phyloP scores from a whole-genome alignment of 2,329 filamentous ascomycete species.

The Pseudogymnoascus sp. region DNA sequence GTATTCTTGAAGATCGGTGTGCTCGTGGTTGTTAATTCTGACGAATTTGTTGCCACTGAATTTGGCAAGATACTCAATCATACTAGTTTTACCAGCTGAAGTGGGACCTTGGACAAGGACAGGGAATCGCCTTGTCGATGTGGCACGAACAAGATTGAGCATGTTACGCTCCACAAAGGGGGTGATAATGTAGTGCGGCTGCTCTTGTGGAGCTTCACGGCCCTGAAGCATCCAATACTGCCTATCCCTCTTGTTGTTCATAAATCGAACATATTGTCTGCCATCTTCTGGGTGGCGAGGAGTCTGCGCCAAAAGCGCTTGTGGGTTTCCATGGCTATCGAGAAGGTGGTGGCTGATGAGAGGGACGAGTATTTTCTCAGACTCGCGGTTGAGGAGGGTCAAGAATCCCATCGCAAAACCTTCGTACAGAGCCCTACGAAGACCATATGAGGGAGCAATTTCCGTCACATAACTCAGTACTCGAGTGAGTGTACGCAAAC shows the following conservation, averaged over 20 bases:
- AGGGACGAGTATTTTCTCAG: constrained; percentile 70
- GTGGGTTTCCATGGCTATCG: constrained; percentile 59
- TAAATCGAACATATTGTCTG: constrained; percentile 71
- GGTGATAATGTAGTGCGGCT: constrained; percentile 91
- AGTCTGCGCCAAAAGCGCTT: constrained; percentile 68
- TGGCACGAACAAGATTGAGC: constrained; percentile 86
- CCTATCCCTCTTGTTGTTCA: constrained; percentile 53
- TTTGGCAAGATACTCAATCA: constrained; percentile 98
- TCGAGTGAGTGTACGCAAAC: constrained; percentile 84
- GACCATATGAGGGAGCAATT: constrained; percentile 74
- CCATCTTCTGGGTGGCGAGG: constrained; percentile 73
- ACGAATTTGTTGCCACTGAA: constrained; percentile 95
- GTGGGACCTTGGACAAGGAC: constrained; percentile 95
- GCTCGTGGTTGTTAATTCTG: constrained; percentile 98
- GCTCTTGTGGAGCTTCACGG: constrained; percentile 55
- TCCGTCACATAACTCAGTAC: constrained; percentile 82
- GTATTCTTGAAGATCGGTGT: constrained; percentile 97
- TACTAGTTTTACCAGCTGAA: constrained; percentile 96
- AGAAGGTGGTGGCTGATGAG: constrained; percentile 76
- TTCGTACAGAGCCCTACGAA: constrained; percentile 82
- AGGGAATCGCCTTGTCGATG: constrained; percentile 85
- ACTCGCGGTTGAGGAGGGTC: constrained; percentile 76
- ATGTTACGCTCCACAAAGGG: constrained; percentile 92
- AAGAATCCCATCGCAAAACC: constrained; percentile 98
- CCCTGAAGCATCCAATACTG: constrained; percentile 90